Conservation (phyloP, 768 basidiomycete genomes). For the Peribolospora baueri region DNA sequence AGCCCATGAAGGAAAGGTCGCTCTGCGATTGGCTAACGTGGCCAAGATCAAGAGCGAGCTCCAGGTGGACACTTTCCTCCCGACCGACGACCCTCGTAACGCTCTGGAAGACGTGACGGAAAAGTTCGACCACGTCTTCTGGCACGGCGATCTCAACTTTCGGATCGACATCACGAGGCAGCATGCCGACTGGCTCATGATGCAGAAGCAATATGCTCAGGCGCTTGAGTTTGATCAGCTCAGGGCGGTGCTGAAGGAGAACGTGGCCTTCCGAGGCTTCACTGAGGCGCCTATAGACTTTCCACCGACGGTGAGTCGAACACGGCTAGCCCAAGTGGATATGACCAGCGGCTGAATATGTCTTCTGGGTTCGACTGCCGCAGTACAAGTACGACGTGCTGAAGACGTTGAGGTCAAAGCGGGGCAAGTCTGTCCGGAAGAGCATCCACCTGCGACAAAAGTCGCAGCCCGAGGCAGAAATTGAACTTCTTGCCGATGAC, state of each 20-base stretch:
- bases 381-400: neutral
- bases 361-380: neutral
- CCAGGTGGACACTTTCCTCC: slow-evolving; percentile 50
- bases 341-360: neutral
- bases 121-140: slow-evolving; percentile 65
- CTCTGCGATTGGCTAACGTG: slow-evolving; percentile 62
- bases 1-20: slow-evolving; percentile 42
- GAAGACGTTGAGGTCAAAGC: neutral
- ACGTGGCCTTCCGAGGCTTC: slow-evolving; percentile 47
- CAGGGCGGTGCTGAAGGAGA: slow-evolving; percentile 40
- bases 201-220: slow-evolving; percentile 55
- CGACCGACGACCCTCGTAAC: slow-evolving; percentile 7
- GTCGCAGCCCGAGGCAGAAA: too few relatives aligned
- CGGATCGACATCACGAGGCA: slow-evolving; percentile 64
- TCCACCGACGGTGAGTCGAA: slow-evolving; percentile 35
- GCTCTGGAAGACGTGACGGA: slow-evolving; percentile 44
- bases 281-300: slow-evolving; percentile 57
- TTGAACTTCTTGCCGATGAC: too few relatives aligned
- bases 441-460: too few relatives aligned
- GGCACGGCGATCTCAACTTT: slow-evolving; percentile 82
- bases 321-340: too few relatives aligned
- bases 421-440: too few relatives aligned
- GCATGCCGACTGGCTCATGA: slow-evolving; percentile 84
- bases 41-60: slow-evolving; percentile 77
- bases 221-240: slow-evolving; percentile 82